These are phyloP conservation scores for Flammula alnicola DNA, from an alignment of 1,284 basidiomycete genomes.

Conservation along the genomic window DNA sequence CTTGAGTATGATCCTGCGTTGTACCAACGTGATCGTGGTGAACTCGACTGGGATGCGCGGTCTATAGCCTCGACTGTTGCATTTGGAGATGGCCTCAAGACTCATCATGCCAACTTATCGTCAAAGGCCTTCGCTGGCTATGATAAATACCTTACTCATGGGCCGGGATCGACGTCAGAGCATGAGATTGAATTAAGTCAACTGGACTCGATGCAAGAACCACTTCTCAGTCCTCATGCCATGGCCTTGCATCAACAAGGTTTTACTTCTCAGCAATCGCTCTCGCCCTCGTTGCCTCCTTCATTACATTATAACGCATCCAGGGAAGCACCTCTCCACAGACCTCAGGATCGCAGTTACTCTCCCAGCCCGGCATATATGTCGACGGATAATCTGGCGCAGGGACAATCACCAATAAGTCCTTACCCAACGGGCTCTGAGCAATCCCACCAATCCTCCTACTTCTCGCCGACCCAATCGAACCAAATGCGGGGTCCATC, in stretches of 20 bases:
- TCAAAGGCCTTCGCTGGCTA: constrained; percentile 43
- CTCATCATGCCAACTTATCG: constrained; percentile 43
- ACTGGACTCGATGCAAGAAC: constrained; percentile 59
- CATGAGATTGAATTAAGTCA: constrained; percentile 65
- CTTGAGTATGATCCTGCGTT: constrained; percentile 77
- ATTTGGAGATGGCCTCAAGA: constrained; percentile 48
- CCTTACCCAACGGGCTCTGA: constrained; percentile 23
- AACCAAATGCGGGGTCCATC: constrained; percentile 24
- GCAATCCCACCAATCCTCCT: constrained; percentile 16
- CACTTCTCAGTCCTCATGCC: constrained; percentile 47
- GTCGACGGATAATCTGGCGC: constrained; percentile 25
- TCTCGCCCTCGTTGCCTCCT: constrained; percentile 36
- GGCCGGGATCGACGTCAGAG: constrained; percentile 36
- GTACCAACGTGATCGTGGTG: constrained; percentile 78
- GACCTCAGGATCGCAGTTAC: constrained; percentile 45
- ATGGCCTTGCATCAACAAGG: constrained; percentile 35
- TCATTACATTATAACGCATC: constrained; percentile 35
- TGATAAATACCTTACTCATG: constrained; percentile 58
- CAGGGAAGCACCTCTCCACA: constrained; percentile 53
- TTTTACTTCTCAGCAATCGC: constrained; percentile 39
- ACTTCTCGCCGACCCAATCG: constrained; percentile 17
- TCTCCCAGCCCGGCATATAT: constrained; percentile 36
- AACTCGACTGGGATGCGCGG: constrained; percentile 78
- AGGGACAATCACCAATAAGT: constrained; percentile 15
- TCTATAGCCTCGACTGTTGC: constrained; percentile 67